A percentile compares a stretch with the other conserved stretches of the same genome.
These are phyloP conservation scores for Hirschfeldia incana DNA, from an alignment of 345 rosid species.

Conservation along the genomic window DNA sequence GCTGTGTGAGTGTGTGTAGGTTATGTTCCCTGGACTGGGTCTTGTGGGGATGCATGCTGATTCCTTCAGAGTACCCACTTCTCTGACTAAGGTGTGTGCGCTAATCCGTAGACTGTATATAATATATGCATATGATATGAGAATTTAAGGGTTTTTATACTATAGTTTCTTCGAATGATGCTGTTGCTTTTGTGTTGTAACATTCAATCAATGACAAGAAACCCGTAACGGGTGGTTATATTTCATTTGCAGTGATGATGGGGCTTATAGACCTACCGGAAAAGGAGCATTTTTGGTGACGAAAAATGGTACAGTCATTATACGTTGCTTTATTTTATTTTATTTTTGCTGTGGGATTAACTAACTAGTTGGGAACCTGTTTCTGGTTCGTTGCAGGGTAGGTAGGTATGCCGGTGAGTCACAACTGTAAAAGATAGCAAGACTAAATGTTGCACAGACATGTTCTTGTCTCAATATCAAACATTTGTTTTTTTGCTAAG, in stretches of 20 bases:
- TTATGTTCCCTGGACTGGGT: conserved; percentile 77
- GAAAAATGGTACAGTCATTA: background rate
- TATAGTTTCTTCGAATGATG: background rate
- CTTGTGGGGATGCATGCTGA: conserved; percentile 78
- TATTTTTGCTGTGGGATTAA: background rate
- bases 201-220: conserved; percentile 1
- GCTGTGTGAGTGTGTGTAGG: conserved; percentile 37
- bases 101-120: background rate
- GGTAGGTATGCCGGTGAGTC: conserved; percentile 34
- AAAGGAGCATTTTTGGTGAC: background rate
- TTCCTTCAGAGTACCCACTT: conserved; percentile 54
- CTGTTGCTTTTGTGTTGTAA: background rate
- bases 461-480: conserved; percentile 26
- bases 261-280: background rate
- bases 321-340: background rate
- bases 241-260: conserved; percentile 8
- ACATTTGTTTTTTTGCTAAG: too few relatives aligned
- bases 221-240: background rate
- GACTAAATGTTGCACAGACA: conserved; percentile 24
- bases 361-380: conserved; percentile 28
- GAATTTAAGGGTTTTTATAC: background rate
- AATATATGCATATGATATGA: background rate
- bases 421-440: conserved; percentile 26
- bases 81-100: conserved; percentile 58
- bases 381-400: conserved; percentile 44